Conservation (phyloP, 2,329 filamentous ascomycete species). For the Raffaelea arxii region DNA sequence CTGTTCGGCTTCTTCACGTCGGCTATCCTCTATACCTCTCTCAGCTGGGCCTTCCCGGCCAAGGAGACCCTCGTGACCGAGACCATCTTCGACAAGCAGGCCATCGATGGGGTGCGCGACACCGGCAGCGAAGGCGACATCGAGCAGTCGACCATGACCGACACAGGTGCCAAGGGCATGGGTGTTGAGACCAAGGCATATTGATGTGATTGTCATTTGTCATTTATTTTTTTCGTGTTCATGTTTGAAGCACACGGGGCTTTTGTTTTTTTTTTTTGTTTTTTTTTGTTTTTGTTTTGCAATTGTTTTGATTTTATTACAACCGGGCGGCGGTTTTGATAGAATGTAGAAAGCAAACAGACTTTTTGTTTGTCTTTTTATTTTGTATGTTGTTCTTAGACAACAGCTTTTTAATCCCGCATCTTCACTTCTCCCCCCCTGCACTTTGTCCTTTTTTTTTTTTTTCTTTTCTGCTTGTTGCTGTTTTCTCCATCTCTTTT, state of each 20-base stretch:
- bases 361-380: no score
- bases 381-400: no score
- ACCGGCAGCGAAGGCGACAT: conserved; percentile 14
- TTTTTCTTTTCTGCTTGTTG: neutral
- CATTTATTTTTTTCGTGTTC: neutral
- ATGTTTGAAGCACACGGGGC: neutral
- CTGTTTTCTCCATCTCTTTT: neutral
- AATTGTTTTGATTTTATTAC: no score
- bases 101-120: conserved; percentile 13
- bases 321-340: no score
- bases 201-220: neutral
- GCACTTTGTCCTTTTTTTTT: neutral
- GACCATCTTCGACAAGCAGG: conserved; percentile 26
- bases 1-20: conserved; percentile 50
- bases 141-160: neutral
- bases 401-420: no score
- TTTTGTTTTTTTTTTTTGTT: neutral
- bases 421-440: no score
- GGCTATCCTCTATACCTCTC: conserved; percentile 41
- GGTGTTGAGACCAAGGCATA: conserved; percentile 4
- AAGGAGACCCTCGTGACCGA: conserved; percentile 35
- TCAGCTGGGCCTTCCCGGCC: conserved; percentile 39
- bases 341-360: no score
- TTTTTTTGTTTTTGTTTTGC: neutral
- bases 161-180: conserved; percentile 2